Percentiles rank a stretch among this genome's conserved stretches.
phyloP scores from a whole-genome alignment of 805 yeast genomes.

The Kodamaea kakaduensis region DNA sequence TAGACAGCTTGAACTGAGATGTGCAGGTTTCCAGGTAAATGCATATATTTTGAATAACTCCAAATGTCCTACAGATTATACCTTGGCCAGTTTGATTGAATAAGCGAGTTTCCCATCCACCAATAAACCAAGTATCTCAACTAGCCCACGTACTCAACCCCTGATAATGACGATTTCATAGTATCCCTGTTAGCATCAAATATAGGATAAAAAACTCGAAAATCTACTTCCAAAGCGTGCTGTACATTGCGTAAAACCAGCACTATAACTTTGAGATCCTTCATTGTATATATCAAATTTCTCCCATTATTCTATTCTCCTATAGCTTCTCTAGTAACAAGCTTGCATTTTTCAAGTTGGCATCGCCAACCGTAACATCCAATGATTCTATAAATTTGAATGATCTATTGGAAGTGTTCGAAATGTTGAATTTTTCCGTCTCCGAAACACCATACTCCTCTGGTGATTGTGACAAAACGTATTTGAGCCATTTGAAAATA shows the following conservation, averaged over 20 bases:
- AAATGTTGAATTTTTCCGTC: slow-evolving; percentile 27
- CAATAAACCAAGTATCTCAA: too few species aligned
- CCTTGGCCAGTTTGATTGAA: too few species aligned
- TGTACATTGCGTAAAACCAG: not conserved
- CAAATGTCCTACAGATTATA: too few species aligned
- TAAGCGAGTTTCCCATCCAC: too few species aligned
- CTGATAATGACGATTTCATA: too few species aligned
- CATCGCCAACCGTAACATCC: slow-evolving; percentile 59
- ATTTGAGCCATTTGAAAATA: slow-evolving; percentile 67
- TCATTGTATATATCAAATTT: not conserved
- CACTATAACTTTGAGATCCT: not conserved
- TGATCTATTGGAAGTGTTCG: slow-evolving; percentile 32
- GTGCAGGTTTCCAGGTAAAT: too few species aligned
- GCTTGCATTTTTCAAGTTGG: slow-evolving; percentile 81
- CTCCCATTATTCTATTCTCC: too few species aligned
- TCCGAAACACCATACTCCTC: slow-evolving; percentile 50
- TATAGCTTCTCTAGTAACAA: slow-evolving; percentile 53
- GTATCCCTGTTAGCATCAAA: too few species aligned
- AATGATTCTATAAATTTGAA: slow-evolving; percentile 57
- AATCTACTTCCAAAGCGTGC: not conserved
- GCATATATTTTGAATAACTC: too few species aligned
- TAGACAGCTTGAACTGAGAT: too few species aligned
- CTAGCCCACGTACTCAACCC: too few species aligned
- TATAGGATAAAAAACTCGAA: too few species aligned
- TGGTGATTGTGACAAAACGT: slow-evolving; percentile 42